A percentile compares a stretch with the other conserved stretches of the same genome.
phyloP scores from a whole-genome alignment of 495 filamentous ascomycete species.

The Penicillium turbatum region DNA sequence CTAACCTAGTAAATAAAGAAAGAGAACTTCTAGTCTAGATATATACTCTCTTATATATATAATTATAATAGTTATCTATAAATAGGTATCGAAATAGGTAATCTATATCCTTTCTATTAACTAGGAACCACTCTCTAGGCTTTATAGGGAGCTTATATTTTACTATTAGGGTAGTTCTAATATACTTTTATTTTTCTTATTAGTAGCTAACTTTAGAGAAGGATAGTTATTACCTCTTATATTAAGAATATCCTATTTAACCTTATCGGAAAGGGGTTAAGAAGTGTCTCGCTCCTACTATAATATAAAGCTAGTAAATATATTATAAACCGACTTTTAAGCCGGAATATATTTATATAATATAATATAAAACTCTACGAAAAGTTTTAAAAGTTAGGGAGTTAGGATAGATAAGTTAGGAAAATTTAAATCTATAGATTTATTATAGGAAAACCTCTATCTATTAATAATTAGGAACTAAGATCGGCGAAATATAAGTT shows the following conservation, averaged over 20 bases:
- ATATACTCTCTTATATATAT: conserved; percentile 17
- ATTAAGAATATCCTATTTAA: conserved; percentile 15
- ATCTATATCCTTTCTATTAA: conserved; percentile 19
- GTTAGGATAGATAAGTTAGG: not conserved
- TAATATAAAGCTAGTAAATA: conserved; percentile 9
- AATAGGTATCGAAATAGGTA: conserved; percentile 19
- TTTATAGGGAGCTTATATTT: conserved; percentile 20
- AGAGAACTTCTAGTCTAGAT: conserved; percentile 19
- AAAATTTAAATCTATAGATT: not conserved
- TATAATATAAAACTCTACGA: too few species aligned
- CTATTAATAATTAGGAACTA: not conserved
- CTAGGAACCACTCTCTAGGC: conserved; percentile 12
- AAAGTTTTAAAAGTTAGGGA: too few species aligned
- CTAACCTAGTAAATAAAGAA: conserved; percentile 17
- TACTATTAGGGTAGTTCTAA: conserved; percentile 7
- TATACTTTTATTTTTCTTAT: conserved; percentile 11
- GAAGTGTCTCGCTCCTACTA: conserved; percentile 13
- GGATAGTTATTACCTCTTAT: conserved; percentile 3
- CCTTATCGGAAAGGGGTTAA: not conserved
- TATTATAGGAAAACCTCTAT: not conserved
- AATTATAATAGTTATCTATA: conserved; percentile 18
- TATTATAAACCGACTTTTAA: conserved; percentile 3
- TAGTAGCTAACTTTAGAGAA: not conserved
- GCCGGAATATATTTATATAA: not conserved
- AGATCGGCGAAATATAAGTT: not conserved